phyloP scores from a whole-genome alignment of 805 yeast genomes.

The Grigorovia transvaalensis region DNA sequence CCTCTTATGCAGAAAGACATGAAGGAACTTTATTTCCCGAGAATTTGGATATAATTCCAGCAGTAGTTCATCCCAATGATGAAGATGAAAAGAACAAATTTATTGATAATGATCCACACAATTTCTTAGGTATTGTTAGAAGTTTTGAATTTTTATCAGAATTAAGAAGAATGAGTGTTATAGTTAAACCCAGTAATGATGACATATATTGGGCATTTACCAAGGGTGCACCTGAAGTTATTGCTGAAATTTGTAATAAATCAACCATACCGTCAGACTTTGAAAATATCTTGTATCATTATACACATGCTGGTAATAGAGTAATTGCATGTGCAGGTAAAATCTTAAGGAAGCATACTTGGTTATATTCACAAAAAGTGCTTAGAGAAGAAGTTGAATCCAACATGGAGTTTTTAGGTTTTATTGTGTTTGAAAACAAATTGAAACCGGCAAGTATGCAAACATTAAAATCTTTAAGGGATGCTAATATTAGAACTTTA shows the following conservation, averaged over 20 bases:
- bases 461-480: constrained; percentile 48
- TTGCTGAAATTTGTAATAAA: constrained; percentile 64
- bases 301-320: constrained; percentile 89
- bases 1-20: constrained; percentile 31
- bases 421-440: constrained; percentile 86
- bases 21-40: constrained; percentile 34
- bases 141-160: constrained; percentile 76
- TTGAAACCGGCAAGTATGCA: constrained; percentile 57
- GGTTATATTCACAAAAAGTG: constrained; percentile 40
- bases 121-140: constrained; percentile 38
- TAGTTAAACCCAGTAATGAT: constrained; percentile 41
- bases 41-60: constrained; percentile 36
- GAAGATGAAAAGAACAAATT: constrained; percentile 22
- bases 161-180: constrained; percentile 82
- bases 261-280: constrained; percentile 65
- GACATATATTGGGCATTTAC: constrained; percentile 46
- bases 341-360: constrained; percentile 33
- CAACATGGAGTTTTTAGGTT: constrained; percentile 68
- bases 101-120: constrained; percentile 28
- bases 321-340: constrained; percentile 91
- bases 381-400: constrained; percentile 60
- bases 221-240: constrained; percentile 97
- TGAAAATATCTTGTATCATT: constrained; percentile 62
- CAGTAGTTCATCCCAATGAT: constrained; percentile 37
- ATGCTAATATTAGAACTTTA: constrained; percentile 68